A percentile compares a stretch with the other conserved stretches of the same genome.
These are phyloP conservation scores for Imleria badia DNA, from an alignment of 768 basidiomycete genomes.

Conservation along the genomic window DNA sequence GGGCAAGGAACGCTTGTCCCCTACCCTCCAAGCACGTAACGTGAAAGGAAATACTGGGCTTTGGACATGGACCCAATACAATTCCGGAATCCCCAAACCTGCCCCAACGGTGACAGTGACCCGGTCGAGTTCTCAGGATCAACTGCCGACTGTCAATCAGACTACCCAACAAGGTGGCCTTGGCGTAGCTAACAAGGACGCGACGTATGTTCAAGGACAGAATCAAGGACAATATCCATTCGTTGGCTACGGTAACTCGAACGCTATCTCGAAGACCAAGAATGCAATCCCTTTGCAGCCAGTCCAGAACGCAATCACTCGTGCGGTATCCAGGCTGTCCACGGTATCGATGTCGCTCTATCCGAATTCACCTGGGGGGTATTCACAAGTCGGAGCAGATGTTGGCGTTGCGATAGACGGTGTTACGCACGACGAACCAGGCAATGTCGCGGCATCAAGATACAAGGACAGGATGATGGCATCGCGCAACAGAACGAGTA, in stretches of 20 bases:
- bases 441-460: conserved; percentile 32
- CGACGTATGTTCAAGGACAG: conserved; percentile 16
- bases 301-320: conserved; percentile 40
- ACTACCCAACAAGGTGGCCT: conserved; percentile 6
- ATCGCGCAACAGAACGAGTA: conserved; percentile 23
- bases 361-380: conserved; percentile 40
- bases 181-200: background rate
- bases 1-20: conserved; percentile 63
- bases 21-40: conserved; percentile 23
- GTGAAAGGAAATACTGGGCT: conserved; percentile 42
- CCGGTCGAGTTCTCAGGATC: conserved; percentile 23
- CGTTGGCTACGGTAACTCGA: conserved; percentile 25
- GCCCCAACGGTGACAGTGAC: conserved; percentile 24
- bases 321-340: conserved; percentile 41
- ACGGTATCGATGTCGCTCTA: conserved; percentile 49
- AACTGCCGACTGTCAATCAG: conserved; percentile 7
- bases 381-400: conserved; percentile 22
- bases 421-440: conserved; percentile 43
- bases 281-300: conserved; percentile 38
- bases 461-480: conserved; percentile 33
- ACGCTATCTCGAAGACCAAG: conserved; percentile 22
- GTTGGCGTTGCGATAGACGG: conserved; percentile 38
- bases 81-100: conserved; percentile 35
- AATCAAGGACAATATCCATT: conserved; percentile 22
- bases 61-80: conserved; percentile 61